phyloP scores from a whole-genome alignment of 2,329 filamentous ascomycete species.

The Intubia oerlemansii region DNA sequence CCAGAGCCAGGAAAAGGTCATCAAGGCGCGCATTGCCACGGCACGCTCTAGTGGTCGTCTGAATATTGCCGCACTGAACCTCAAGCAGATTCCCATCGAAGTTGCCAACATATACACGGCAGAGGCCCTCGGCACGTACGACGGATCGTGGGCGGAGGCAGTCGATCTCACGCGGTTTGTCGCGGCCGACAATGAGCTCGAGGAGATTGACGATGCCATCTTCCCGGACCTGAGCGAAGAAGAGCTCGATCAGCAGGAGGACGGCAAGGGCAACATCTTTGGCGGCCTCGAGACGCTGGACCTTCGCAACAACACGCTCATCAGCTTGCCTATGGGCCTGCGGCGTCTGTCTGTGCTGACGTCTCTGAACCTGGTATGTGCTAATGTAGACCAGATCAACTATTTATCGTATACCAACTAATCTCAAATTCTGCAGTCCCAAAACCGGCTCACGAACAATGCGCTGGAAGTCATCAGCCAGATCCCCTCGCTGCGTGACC shows the following conservation, averaged over 20 bases:
- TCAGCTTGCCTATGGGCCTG: constrained; percentile 52
- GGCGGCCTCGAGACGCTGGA: constrained; percentile 63
- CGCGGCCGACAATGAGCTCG: constrained; percentile 76
- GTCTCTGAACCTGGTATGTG: constrained; percentile 58
- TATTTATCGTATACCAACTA: no score
- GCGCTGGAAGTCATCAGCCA: constrained; percentile 54
- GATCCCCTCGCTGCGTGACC: constrained; percentile 49
- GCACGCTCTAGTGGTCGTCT: constrained; percentile 62
- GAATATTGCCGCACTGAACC: constrained; percentile 68
- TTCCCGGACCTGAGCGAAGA: constrained; percentile 53
- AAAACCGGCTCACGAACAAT: constrained; percentile 58
- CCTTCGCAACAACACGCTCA: constrained; percentile 65
- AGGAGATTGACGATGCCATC: constrained; percentile 46
- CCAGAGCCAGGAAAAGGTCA: constrained; percentile 38
- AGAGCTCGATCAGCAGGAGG: constrained; percentile 39
- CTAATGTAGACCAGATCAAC: background rate
- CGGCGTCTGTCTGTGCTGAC: constrained; percentile 53
- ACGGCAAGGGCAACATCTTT: constrained; percentile 53
- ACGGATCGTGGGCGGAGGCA: constrained; percentile 69
- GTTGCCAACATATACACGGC: constrained; percentile 83
- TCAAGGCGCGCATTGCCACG: constrained; percentile 49
- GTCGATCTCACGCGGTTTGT: constrained; percentile 72
- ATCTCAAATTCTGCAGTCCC: no score
- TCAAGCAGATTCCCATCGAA: constrained; percentile 61
- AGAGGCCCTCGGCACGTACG: constrained; percentile 39